A percentile compares a stretch with the other conserved stretches of the same genome.
These are phyloP conservation scores for Solanum stenotomum DNA, from an alignment of 257 asterid species.

Conservation along the genomic window DNA sequence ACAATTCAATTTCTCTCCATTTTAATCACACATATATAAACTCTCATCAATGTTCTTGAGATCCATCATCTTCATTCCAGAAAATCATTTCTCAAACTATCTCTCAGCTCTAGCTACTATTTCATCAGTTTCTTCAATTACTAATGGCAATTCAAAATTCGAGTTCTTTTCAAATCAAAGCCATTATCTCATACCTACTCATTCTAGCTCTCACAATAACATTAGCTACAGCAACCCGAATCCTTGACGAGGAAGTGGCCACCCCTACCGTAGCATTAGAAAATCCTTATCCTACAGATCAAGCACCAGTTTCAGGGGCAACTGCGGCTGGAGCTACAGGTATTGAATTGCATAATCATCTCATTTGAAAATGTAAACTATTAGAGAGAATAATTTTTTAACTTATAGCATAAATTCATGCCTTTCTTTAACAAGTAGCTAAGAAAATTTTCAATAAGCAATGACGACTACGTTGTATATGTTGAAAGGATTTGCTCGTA, in stretches of 20 bases:
- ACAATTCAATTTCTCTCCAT: background rate
- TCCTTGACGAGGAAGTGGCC: slow-evolving; percentile 24
- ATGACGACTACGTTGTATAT: background rate
- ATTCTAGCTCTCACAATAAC: slow-evolving; percentile 11
- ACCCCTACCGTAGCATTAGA: slow-evolving; percentile 12
- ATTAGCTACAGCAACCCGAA: slow-evolving; percentile 16
- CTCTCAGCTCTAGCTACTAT: background rate
- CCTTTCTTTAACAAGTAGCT: background rate
- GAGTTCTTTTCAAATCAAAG: background rate
- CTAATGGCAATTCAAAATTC: background rate
- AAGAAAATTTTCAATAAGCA: background rate
- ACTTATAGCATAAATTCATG: background rate
- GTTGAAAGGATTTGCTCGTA: background rate
- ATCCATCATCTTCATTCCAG: background rate
- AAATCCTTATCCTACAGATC: background rate
- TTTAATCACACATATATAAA: background rate
- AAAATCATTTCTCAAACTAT: background rate
- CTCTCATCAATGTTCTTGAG: background rate
- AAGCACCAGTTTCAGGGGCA: slow-evolving; percentile 6
- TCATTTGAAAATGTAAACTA: no score
- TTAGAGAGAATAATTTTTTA: no score
- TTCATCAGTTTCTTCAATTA: background rate
- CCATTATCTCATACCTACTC: background rate
- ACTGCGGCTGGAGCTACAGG: background rate
- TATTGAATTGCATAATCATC: background rate